Base-by-base conservation (phyloP, 306 rosid species). In the Astragalus membranaceus region DNA sequence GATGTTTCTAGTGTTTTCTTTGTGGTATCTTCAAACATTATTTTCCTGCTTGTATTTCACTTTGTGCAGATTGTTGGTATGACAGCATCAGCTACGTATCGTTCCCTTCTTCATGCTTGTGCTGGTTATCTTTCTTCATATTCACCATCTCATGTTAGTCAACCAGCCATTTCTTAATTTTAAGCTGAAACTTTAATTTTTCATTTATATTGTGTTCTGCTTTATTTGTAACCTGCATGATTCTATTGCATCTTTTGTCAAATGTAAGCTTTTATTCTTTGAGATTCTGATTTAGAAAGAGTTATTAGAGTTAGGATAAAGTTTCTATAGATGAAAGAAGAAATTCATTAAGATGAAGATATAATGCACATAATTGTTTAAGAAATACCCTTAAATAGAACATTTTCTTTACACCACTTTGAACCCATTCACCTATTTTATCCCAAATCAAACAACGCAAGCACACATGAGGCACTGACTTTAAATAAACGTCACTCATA, bases 41-140 rank as follows among this genome's bases (percentile, higher is more conserved):
- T 75, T 69, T 56, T 66, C 71, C 77, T 77, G 69, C 69, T 53
- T 41, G 5, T 71, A 63, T 75, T 47, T 36, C 72, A 57, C 26
- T 76, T 33, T 62, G 62, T 83, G 90, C 95, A 92, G 98, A 86
- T 92, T 75, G 89, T 92, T 57, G 74, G 77, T 13, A 82, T 88
- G 47, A 72, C 92, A 16, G 79, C 92, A 53, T 89, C 96, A 61
- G 82, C 81, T n/a, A 68, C 86, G 5, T 81, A 86, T 78, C 86
- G 85, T 16, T 79, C 91, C 1, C 92, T 92, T 71, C 93, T 92
- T 75, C 88, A 82, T 62, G 89, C 96, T 56, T 85, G 93, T 81
- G 91, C 98, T 70, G 98, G 96, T 69, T 92, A 89, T 81, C 81
- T 92, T 70, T 85, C 95, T 26, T 92, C 98, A 11, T 92, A 83